These are phyloP conservation scores for Pyrenophora tritici-repentis DNA, from an alignment of 2,329 filamentous ascomycete genomes.

Conservation along the genomic window DNA sequence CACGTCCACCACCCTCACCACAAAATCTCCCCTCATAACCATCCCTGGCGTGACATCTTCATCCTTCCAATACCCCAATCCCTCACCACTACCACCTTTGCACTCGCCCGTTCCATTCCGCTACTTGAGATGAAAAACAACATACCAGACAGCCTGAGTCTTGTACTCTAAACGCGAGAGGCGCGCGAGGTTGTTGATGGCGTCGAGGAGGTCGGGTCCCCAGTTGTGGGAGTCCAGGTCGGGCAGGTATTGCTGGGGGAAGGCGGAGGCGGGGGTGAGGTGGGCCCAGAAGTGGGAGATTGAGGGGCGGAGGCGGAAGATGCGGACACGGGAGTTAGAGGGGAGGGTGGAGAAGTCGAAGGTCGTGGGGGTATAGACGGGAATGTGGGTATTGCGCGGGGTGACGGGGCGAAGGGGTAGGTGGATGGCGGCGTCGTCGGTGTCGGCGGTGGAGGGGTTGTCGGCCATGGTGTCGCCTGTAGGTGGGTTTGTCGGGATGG, in stretches of 20 bases:
- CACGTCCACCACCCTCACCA: conserved; percentile 1
- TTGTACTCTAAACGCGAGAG: not conserved
- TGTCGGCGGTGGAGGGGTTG: not conserved
- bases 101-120: not conserved
- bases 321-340: not conserved
- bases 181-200: not conserved
- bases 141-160: not conserved
- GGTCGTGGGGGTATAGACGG: not conserved
- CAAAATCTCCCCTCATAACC: not conserved
- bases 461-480: not conserved
- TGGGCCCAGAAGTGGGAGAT: not conserved
- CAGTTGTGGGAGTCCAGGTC: conserved; percentile 3
- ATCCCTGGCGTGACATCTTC: not conserved
- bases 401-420: not conserved
- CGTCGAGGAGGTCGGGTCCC: not conserved
- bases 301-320: not conserved
- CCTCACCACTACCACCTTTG: too few species aligned
- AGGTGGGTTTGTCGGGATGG: not conserved
- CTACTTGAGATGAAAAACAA: not conserved
- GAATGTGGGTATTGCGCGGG: not conserved
- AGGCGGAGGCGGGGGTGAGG: not conserved
- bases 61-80: not conserved
- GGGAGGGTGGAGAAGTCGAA: not conserved
- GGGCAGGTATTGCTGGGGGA: not conserved
- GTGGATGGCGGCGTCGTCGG: not conserved